Percentiles rank a stretch among this genome's conserved stretches.
Evolutionary conservation across 169 alveolate genomes (phyloP).

Genomic region (Plasmodium falciparum): DNA sequence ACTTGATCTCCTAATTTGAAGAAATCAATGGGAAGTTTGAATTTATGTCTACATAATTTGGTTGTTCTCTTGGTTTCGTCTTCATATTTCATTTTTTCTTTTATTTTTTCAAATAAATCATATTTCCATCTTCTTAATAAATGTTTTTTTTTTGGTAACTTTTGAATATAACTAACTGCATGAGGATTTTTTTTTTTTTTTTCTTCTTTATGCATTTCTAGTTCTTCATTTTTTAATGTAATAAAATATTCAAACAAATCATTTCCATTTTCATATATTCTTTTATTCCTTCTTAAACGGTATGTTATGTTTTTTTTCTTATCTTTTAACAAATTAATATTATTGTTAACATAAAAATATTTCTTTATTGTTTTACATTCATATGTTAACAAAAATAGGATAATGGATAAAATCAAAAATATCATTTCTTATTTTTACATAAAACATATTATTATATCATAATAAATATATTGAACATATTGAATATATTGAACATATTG

Average conservation of each 20-base stretch:
- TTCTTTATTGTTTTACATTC: not conserved
- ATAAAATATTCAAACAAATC: conserved; percentile 60
- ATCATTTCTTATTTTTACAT: conserved; percentile 8
- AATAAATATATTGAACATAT: too few species aligned
- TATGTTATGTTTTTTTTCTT: not conserved
- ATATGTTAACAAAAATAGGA: not conserved
- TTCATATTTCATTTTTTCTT: conserved; percentile 65
- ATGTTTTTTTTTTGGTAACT: conserved; percentile 51
- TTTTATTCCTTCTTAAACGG: conserved; percentile 11
- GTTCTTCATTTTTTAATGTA: conserved; percentile 16
- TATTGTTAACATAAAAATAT: conserved; percentile 1
- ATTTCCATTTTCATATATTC: conserved; percentile 28
- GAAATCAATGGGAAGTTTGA: conserved; percentile 65
- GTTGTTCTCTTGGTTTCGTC: conserved; percentile 33
- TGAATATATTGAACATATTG: not conserved
- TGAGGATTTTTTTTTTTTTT: conserved; percentile 34
- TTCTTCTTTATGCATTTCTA: conserved; percentile 32
- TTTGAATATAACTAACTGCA: conserved; percentile 62
- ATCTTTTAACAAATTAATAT: not conserved
- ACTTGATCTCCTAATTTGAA: conserved; percentile 48
- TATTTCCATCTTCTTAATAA: conserved; percentile 71
- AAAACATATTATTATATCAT: too few species aligned
- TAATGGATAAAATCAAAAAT: not conserved
- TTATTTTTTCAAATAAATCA: conserved; percentile 66
- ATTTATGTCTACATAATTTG: conserved; percentile 31